Evolutionary conservation across 2,329 filamentous ascomycete species (phyloP).

Genomic region (Diaporthe vaccinii): DNA sequence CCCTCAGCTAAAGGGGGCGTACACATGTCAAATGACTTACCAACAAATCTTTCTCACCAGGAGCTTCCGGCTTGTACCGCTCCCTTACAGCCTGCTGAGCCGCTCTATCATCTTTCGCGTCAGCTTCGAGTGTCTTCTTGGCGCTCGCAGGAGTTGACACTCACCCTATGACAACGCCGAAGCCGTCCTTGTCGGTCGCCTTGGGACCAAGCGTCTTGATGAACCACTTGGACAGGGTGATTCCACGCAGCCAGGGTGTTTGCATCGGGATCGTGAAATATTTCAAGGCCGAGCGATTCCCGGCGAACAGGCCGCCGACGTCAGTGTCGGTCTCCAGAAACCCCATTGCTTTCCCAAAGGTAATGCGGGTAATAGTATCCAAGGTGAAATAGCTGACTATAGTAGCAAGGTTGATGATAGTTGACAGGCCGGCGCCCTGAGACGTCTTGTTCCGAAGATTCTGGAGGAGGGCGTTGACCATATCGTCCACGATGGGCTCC

Average conservation of each 20-base stretch:
- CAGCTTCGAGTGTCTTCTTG: background rate
- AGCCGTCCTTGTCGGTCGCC: constrained; percentile 45
- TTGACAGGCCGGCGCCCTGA: background rate
- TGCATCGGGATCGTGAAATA: constrained; percentile 56
- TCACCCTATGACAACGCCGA: constrained; percentile 47
- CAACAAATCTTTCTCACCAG: constrained; percentile 64
- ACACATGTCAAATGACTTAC: background rate
- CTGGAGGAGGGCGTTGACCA: constrained; percentile 2
- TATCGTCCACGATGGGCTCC: constrained; percentile 42
- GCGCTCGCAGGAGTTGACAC: background rate
- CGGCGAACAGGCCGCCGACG: constrained; percentile 58
- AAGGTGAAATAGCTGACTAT: constrained; percentile 63
- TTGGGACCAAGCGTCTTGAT: constrained; percentile 53
- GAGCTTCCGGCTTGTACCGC: constrained; percentile 57
- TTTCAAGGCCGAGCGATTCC: constrained; percentile 54
- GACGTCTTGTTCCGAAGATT: constrained; percentile 21
- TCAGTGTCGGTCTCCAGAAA: constrained; percentile 58
- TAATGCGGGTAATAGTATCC: constrained; percentile 63
- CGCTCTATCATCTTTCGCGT: constrained; percentile 42
- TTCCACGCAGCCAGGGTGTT: constrained; percentile 50
- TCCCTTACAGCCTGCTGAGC: constrained; percentile 58
- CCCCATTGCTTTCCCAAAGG: constrained; percentile 61
- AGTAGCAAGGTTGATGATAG: constrained; percentile 58
- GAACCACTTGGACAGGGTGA: constrained; percentile 46
- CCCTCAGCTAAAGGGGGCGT: background rate